Percentiles rank a stretch among this genome's conserved stretches.
These are phyloP conservation scores for Clarireedia hainanense DNA, from an alignment of 2,329 filamentous ascomycete genomes.

Conservation along the genomic window DNA sequence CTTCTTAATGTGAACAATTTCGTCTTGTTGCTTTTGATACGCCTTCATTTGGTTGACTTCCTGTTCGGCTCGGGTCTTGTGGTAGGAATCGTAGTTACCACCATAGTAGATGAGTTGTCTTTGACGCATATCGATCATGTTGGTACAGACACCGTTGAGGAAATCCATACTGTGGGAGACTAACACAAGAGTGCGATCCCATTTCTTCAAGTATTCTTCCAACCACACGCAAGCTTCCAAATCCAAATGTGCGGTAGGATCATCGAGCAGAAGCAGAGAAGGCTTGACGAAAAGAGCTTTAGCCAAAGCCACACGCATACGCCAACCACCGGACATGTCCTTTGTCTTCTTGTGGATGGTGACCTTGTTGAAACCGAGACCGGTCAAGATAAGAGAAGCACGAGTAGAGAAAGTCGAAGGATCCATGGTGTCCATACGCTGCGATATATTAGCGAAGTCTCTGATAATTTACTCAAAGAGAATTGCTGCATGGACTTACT, in stretches of 20 bases:
- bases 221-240: conserved; percentile 99
- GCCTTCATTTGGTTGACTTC: conserved; percentile 99
- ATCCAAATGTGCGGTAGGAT: conserved; percentile 98
- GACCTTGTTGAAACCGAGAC: conserved; percentile 97
- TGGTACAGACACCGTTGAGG: conserved; percentile 96
- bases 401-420: conserved; percentile 94
- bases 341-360: conserved; percentile 99
- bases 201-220: conserved; percentile 99
- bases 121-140: conserved; percentile 96
- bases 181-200: conserved; percentile 92
- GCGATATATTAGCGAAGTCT: conserved; percentile 17
- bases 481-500: conserved; percentile 44
- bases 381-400: conserved; percentile 91
- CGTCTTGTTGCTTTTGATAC: conserved; percentile 97
- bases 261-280: conserved; percentile 88
- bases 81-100: conserved; percentile 98
- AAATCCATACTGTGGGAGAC: conserved; percentile 99
- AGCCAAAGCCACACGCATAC: conserved; percentile 96
- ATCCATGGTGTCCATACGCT: conserved; percentile 99
- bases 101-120: conserved; percentile 93
- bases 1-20: conserved; percentile 99
- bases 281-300: conserved; percentile 99
- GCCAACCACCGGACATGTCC: conserved; percentile 99
- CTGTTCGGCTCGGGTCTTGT: conserved; percentile 89
- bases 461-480: background rate